Base-by-base conservation (phyloP, 768 basidiomycete genomes). In the Suillus bovinus region DNA sequence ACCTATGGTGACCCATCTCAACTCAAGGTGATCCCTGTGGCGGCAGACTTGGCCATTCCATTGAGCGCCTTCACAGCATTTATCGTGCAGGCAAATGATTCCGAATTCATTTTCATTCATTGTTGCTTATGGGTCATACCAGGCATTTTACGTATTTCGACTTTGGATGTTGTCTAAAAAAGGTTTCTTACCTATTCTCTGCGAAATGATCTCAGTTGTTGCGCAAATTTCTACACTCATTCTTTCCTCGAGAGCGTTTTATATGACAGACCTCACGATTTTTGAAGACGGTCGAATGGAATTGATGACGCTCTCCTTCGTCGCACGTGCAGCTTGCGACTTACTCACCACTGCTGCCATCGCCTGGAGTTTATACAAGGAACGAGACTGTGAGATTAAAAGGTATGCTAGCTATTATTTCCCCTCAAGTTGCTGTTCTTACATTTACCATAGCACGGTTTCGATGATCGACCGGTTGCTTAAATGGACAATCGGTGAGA, bases 61-160 rank as follows among this genome's bases (percentile, higher is more conserved):
- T 58, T 62, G 33, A 36, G 41, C 8, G 20, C 29, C 16, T 14
- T 44, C 0, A 62, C 42, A n/a, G n/a, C 42, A 27, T 44, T 46
- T 8, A 22, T 55, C 10, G 44, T 58, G 3, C 61, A 62, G 29
- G 61, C 49, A 20, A n/a, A 31, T 58, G 3, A 29, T 58, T 22
- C 29, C 14, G 7, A 16, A 17, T 36, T 2, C 6, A 20, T n/a
- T 29, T n/a, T n/a, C n/a, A 24, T 29, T n/a, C 6, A 7, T 6
- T n/a, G 16, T n/a, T n/a, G n/a, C n/a, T 62, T 31, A 58, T 42
- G 8, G 2, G 17, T 11, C 1, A 55, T 27, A 8, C 33, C 6
- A 57, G 61, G 22, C 61, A 39, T 61, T 58, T 33, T 61, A 57
- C 54, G 29, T 33, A 5, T 61, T 42, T 34, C 61, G 55, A n/a